phyloP scores from a whole-genome alignment of 306 rosid species.

The Quercus rubra region DNA sequence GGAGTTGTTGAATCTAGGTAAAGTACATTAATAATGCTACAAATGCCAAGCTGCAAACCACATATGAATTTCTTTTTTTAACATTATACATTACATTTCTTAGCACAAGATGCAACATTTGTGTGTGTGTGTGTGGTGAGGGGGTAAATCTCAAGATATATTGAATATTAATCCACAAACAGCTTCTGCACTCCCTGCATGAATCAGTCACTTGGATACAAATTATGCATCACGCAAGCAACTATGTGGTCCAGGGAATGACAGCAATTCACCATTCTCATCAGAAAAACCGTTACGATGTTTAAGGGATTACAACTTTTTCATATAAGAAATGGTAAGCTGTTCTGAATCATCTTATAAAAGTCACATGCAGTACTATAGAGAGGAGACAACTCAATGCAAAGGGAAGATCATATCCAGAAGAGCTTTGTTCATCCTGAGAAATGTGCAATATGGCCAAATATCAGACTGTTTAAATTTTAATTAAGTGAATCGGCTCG shows the following conservation, averaged over 20 bases:
- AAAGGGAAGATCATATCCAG: not conserved
- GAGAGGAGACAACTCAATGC: not conserved
- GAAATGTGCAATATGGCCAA: not conserved
- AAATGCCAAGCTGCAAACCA: not conserved
- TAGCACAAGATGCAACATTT: not conserved
- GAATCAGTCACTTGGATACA: not conserved
- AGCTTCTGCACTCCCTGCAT: not conserved
- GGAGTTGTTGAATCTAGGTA: too few relatives aligned
- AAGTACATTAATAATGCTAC: not conserved
- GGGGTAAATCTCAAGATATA: too few relatives aligned
- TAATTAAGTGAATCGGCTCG: not conserved
- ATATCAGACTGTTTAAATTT: not conserved
- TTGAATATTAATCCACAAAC: not conserved
- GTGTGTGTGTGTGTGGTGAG: too few relatives aligned
- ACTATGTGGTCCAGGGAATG: not conserved
- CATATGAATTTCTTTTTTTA: not conserved
- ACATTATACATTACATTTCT: too few relatives aligned
- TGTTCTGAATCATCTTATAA: not conserved
- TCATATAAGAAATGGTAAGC: not conserved
- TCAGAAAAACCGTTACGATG: not conserved
- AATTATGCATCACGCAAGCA: not conserved
- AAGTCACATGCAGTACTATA: not conserved
- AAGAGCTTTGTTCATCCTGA: not conserved
- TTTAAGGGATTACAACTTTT: not conserved
- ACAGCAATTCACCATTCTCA: not conserved